Base-by-base conservation (phyloP, 139 green algal species). In the Ettlia oleoabundans region DNA sequence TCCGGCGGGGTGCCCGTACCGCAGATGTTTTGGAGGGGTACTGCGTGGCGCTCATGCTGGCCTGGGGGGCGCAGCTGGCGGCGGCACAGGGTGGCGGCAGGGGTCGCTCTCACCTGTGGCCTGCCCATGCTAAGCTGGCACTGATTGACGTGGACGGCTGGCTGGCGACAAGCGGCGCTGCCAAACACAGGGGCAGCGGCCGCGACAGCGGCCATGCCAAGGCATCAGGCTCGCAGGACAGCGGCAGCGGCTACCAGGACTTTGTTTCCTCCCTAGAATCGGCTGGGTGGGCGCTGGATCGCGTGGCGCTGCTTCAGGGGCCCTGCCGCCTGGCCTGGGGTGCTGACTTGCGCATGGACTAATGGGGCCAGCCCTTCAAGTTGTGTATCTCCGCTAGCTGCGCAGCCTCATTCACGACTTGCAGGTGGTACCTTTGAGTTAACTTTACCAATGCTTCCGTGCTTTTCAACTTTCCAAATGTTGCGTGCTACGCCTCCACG, bases 261-360 rank as follows among this genome's bases (percentile, higher is more conserved):
- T 78, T 91, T 24, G 22, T 89, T 41, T 61, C 32, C 2, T 71
- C 68, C 32, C 68, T 91, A 37, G 26, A 15, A 9, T 70, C 74
- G 67, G 76, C 81, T 1, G 88, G 88, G 0, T 92, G 88, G 88
- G 71, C 85, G 1, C 38, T 78, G 15, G 77, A 77, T 8, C 86
- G 86, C 4, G 58, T 91, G 66, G 78, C 79, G 22, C 83, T 92
- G 73, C 67, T 78, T 47, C 78, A 83, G 35, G 78, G 78, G 19
- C 42, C 33, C 8, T 10, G 41, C 13, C 65, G 78, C 28, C 64
- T 83, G 47, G 47, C 37, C 2, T 83, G 78, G 78, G 78, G 78
- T 35, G 40, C 43, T 30, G 65, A 77, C 21, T 35, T 83, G 47
- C 65, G 61, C 9, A 51, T 5, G 26, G 51, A 83, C 2, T 83